These are phyloP conservation scores for Zymoseptoria ardabiliae DNA, from an alignment of 2,329 filamentous ascomycete species.

Conservation along the genomic window DNA sequence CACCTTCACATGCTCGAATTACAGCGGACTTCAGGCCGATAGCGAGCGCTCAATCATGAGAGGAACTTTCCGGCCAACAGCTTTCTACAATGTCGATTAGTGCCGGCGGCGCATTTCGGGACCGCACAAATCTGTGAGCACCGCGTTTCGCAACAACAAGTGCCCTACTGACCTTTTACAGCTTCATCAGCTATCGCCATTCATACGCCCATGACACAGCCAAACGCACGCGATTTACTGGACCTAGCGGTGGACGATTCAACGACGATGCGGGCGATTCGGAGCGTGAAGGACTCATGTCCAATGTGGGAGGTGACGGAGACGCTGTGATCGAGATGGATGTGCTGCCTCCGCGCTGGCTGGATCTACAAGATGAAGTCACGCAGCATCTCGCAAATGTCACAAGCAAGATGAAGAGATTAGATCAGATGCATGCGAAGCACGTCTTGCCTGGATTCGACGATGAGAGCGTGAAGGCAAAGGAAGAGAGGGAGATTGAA, in stretches of 20 bases:
- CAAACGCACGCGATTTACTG: conserved; percentile 61
- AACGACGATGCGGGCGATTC: conserved; percentile 33
- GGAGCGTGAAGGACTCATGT: conserved; percentile 76
- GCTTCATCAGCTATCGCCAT: conserved; percentile 98
- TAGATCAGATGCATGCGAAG: conserved; percentile 93
- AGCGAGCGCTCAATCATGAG: conserved; percentile 12
- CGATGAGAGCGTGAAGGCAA: conserved; percentile 80
- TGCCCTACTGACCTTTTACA: conserved; percentile 33
- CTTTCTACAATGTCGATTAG: conserved; percentile 23
- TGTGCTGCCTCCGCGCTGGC: conserved; percentile 87
- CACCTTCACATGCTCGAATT: not conserved
- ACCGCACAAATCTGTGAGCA: conserved; percentile 91
- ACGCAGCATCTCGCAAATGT: conserved; percentile 74
- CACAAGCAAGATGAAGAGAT: conserved; percentile 69
- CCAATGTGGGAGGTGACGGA: conserved; percentile 64
- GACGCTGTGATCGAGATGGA: conserved; percentile 99
- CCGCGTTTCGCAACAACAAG: not conserved
- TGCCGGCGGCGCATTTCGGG: conserved; percentile 63
- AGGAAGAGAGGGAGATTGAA: conserved; percentile 87
- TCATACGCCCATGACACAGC: conserved; percentile 88
- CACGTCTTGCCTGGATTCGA: conserved; percentile 95
- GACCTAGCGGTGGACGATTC: conserved; percentile 40
- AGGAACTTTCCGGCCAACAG: not conserved
- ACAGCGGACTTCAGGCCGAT: not conserved
- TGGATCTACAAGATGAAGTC: conserved; percentile 90